Evolutionary conservation across 768 basidiomycete genomes (phyloP).

Genomic region (Suillus hirtellus): DNA sequence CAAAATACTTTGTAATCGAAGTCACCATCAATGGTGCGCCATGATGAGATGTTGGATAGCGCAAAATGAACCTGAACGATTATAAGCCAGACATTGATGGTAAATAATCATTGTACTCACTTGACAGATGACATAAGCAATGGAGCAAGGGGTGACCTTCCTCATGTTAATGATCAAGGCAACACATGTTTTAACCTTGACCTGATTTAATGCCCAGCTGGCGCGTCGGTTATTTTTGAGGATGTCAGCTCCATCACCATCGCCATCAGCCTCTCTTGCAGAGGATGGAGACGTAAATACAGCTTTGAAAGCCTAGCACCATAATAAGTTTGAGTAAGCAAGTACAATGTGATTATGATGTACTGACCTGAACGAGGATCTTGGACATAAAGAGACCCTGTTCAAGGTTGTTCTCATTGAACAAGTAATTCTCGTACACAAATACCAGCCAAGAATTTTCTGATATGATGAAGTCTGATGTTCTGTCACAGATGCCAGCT

Average conservation of each 20-base stretch:
- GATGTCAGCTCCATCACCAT: background rate
- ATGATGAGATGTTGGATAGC: constrained; percentile 12
- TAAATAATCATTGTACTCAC: too few species aligned
- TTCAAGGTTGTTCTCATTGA: rapidly evolving
- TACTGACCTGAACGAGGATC: background rate
- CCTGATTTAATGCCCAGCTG: too few species aligned
- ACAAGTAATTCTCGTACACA: background rate
- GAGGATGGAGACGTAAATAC: constrained; percentile 20
- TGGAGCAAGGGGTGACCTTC: too few species aligned
- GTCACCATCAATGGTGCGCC: constrained; percentile 10
- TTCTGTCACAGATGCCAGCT: constrained; percentile 9
- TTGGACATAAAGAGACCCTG: background rate
- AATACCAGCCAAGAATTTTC: constrained; percentile 15
- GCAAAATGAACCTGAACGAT: constrained; percentile 17
- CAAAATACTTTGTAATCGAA: constrained; percentile 19
- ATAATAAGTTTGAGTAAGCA: background rate
- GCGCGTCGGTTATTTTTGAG: too few species aligned
- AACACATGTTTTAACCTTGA: too few species aligned
- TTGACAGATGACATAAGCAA: too few species aligned
- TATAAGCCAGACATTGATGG: too few species aligned
- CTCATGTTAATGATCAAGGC: too few species aligned
- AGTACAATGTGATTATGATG: too few species aligned
- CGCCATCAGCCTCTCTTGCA: background rate
- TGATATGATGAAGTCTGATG: constrained; percentile 12
- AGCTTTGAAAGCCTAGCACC: constrained; percentile 14